Base-by-base conservation (phyloP, 2,329 filamentous ascomycete species). In the Diplodia seriata region DNA sequence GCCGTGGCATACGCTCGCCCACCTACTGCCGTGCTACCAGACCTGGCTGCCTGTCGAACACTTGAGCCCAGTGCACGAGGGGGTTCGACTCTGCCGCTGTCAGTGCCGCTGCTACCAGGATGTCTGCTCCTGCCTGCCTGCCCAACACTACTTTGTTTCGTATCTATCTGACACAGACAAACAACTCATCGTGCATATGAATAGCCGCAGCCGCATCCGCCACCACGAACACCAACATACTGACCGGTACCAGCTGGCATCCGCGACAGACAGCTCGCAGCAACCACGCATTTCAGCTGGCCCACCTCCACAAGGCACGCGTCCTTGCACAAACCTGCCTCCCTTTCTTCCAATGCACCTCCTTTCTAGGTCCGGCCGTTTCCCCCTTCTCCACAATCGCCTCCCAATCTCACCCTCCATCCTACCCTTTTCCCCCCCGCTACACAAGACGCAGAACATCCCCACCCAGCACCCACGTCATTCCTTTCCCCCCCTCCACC, bases 161-260 rank as follows among this genome's bases (percentile, higher is more conserved):
- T 51, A 63, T 63, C 29, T 50, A 63, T 63, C 59, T 63, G 59
- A 51, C 59, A 63, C 59, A 63, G 40, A 38, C 59, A 38, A 49
- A 47, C 56, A 63, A 38, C 59, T 63, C 59, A 63, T 63, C 59
- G 12, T 63, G 59, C 59, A 63, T 63, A 51, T n/a, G 11, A 20
- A 33, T 15, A 59, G 56, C 53, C 15, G 53, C 26, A 59, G 20
- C 56, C 40, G 40, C 40, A 49, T 18, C 57, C 40, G 57, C 57
- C 57, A 61, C 57, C 38, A 33, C 15, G 38, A 23, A 31, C 43
- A 62, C 43, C 43, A 38, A 31, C 59, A 51, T 43, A 18, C 14
- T 51, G 59, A 50, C 47, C 59, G 59, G 47, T 51, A 51, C 59
- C n/a, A 26, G 43, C 40, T 31, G 43, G 31, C 40, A 36, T 36